Conservation (phyloP, 371 early-diverging fungal species). For the Mucor velutinosus region DNA sequence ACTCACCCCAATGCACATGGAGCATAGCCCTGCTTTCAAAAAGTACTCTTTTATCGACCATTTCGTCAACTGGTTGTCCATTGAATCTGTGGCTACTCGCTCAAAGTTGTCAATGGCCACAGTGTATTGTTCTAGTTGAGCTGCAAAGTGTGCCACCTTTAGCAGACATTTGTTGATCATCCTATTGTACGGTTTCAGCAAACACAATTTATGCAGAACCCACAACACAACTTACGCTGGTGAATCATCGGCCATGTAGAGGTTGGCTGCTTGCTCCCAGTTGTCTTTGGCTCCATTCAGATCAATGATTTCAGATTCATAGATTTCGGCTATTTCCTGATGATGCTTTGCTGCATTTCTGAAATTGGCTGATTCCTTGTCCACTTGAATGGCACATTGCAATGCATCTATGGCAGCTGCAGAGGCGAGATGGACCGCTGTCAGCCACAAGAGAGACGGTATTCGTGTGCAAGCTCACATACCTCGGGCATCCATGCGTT, state of each 20-base stretch:
- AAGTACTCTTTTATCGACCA: conserved; percentile 95
- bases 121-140: conserved; percentile 85
- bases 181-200: conserved; percentile 5
- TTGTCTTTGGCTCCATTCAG: conserved; percentile 80
- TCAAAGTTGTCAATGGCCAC: conserved; percentile 90
- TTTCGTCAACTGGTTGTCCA: conserved; percentile 90
- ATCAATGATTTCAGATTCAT: conserved; percentile 87
- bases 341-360: conserved; percentile 89
- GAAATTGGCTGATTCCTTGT: conserved; percentile 87
- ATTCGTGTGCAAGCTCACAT: not conserved
- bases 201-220: not conserved
- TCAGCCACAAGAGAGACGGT: not conserved
- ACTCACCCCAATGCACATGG: conserved; percentile 70
- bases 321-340: conserved; percentile 92
- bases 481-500: conserved; percentile 82
- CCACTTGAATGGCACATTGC: conserved; percentile 73
- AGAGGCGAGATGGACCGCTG: too few species aligned
- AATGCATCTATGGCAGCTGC: conserved; percentile 78
- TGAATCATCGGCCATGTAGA: conserved; percentile 89
- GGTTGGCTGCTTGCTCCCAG: conserved; percentile 90
- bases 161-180: conserved; percentile 84
- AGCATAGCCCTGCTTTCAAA: conserved; percentile 92
- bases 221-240: conserved; percentile 68
- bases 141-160: conserved; percentile 92
- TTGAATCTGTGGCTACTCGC: conserved; percentile 73